Base-by-base conservation (phyloP, 306 rosid species). In the Trifolium dubium region DNA sequence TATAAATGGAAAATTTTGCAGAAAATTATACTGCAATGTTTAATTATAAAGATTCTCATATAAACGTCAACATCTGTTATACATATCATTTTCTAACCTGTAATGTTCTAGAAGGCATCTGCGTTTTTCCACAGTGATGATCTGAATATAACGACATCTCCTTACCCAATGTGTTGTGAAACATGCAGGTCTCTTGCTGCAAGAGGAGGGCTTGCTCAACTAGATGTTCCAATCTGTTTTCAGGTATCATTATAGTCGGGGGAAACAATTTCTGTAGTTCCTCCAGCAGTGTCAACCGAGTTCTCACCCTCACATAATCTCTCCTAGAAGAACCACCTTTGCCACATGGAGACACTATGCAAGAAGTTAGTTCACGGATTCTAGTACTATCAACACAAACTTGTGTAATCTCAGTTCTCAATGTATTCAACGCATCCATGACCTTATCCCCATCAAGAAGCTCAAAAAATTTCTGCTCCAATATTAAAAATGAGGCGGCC, bases 191-290 rank as follows among this genome's bases (percentile, higher is more conserved):
- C 69, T 92, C 92, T 53, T 87, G 86, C 84, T 94, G 96, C 81
- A 92, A 78, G 82, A 94, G 76, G 77, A 94, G 96, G 41, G 96
- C 96, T 67, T 84, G 92, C 71, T 94, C 97, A 67, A 94, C 99
- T 76, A 94, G 81, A 82, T 88, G 90, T 78, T 94, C 97, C 92
- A 94, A 82, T 79, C 99, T 86, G 73, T 85, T 92, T 51, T 92
- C 99, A 60, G 96, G 99, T 71, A 94, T 85, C 90, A 94, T 82
- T 61, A 94, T 66, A 46, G 87, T 79, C 18, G 97, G 93, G 1
- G 97, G 97, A 83, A 94, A 90, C 78, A 94, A 68, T 64, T 88
- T 86, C 86, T 89, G 96, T 84, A 94, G 83, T 78, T 88, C 90
- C 77, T 88, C 93, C 74, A 92, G 83, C 39, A 94, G 83, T 84